Conservation (phyloP, 805 yeast species). For the Saccharomyces kudriavzevii region DNA sequence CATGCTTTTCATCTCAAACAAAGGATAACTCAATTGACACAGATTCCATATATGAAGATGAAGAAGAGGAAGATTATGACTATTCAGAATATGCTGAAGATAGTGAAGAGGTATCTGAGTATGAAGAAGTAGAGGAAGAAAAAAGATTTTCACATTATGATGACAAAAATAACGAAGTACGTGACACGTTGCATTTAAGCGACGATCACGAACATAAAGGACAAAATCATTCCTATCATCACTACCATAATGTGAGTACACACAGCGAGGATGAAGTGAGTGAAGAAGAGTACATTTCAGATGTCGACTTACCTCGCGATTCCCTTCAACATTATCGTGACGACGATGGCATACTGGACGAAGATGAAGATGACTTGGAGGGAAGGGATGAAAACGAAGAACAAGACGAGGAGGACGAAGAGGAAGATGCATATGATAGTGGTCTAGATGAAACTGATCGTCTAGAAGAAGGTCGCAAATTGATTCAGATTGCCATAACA, state of each 20-base stretch:
- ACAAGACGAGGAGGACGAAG: conserved; percentile 13
- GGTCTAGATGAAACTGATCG: conserved; percentile 53
- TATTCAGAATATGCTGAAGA: conserved; percentile 29
- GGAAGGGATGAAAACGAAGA: conserved; percentile 12
- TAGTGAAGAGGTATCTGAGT: conserved; percentile 12
- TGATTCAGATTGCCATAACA: conserved; percentile 73
- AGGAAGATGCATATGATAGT: conserved; percentile 29
- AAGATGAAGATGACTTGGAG: conserved; percentile 11
- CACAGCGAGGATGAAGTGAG: neutral
- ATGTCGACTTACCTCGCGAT: neutral
- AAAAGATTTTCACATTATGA: conserved; percentile 2
- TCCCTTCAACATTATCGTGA: conserved; percentile 6
- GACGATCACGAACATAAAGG: conserved; percentile 6
- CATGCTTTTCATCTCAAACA: neutral
- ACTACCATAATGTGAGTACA: conserved; percentile 3
- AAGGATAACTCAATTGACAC: neutral
- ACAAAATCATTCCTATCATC: conserved; percentile 6
- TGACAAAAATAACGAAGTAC: conserved; percentile 7
- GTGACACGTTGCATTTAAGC: neutral
- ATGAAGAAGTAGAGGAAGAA: conserved; percentile 22
- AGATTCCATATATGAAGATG: conserved; percentile 8
- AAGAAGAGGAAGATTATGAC: conserved; percentile 17
- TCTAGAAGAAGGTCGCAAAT: conserved; percentile 68
- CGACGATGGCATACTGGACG: conserved; percentile 10
- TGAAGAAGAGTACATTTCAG: neutral